phyloP scores from a whole-genome alignment of 306 rosid genomes.

The Lathyrus aphaca region DNA sequence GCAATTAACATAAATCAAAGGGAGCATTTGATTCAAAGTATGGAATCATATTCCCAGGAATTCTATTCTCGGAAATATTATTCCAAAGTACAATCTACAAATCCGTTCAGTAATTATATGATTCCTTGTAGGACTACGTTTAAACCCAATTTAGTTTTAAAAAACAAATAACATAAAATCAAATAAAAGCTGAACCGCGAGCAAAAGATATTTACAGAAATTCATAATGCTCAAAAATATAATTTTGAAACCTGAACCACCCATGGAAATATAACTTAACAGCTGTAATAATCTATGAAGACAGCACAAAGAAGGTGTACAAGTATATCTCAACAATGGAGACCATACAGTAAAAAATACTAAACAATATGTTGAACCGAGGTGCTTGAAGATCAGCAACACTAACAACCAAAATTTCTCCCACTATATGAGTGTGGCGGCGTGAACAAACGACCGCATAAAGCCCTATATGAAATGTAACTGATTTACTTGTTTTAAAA shows the following conservation, averaged over 20 bases:
- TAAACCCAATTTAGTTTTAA: not conserved
- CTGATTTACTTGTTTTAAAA: not conserved
- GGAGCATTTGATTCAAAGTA: not conserved
- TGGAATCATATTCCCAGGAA: not conserved
- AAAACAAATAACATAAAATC: no score
- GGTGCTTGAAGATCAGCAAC: not conserved
- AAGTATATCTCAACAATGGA: not conserved
- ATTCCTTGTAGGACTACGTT: not conserved
- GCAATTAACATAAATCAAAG: slow-evolving; percentile 17
- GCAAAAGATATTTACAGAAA: not conserved
- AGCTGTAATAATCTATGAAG: not conserved
- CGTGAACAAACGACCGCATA: not conserved
- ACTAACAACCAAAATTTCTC: not conserved
- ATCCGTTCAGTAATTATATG: not conserved
- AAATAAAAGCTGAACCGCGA: not conserved
- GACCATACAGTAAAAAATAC: not conserved
- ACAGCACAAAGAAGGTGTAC: not conserved
- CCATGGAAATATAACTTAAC: not conserved
- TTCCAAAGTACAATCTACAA: not conserved
- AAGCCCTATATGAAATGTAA: not conserved
- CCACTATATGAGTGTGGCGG: not conserved
- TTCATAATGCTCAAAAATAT: not conserved
- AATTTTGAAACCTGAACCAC: not conserved
- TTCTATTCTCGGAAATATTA: not conserved
- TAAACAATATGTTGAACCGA: not conserved